Conservation (phyloP, 148 eudicot genomes). For the Cornus florida region DNA sequence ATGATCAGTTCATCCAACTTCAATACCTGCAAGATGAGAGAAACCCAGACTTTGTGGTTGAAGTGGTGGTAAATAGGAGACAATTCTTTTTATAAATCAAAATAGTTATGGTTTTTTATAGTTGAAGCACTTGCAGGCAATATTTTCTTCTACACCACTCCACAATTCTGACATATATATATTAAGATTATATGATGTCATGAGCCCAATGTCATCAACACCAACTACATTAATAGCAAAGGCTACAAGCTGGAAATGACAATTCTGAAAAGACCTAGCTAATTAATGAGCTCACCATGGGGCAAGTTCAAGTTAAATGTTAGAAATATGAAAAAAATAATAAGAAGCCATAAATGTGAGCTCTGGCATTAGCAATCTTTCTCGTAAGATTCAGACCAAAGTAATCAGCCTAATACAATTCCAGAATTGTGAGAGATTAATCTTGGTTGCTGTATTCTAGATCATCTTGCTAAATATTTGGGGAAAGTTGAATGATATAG, state of each 20-base stretch:
- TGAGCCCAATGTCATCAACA: too few relatives aligned
- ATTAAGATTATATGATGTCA: too few relatives aligned
- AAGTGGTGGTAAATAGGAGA: slow-evolving; percentile 35
- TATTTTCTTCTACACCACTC: too few relatives aligned
- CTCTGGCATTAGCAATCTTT: not conserved
- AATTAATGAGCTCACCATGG: not conserved
- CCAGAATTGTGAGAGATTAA: not conserved
- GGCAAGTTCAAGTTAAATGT: not conserved
- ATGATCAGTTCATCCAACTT: slow-evolving; percentile 69
- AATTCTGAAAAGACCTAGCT: not conserved
- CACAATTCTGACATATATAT: too few relatives aligned
- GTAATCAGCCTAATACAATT: not conserved
- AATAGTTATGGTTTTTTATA: too few relatives aligned
- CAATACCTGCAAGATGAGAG: slow-evolving; percentile 74
- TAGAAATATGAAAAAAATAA: not conserved
- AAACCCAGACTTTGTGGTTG: slow-evolving; percentile 76
- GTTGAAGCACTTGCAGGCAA: too few relatives aligned
- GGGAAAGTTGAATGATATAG: not conserved
- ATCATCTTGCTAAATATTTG: not conserved
- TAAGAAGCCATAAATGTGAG: not conserved
- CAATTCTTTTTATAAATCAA: too few relatives aligned
- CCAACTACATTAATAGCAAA: too few relatives aligned
- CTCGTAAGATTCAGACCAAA: not conserved
- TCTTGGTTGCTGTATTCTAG: not conserved
- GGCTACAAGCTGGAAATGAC: too few relatives aligned